phyloP scores from a whole-genome alignment of 2,329 filamentous ascomycete genomes.

The Berkeleyomyces rouxiae region DNA sequence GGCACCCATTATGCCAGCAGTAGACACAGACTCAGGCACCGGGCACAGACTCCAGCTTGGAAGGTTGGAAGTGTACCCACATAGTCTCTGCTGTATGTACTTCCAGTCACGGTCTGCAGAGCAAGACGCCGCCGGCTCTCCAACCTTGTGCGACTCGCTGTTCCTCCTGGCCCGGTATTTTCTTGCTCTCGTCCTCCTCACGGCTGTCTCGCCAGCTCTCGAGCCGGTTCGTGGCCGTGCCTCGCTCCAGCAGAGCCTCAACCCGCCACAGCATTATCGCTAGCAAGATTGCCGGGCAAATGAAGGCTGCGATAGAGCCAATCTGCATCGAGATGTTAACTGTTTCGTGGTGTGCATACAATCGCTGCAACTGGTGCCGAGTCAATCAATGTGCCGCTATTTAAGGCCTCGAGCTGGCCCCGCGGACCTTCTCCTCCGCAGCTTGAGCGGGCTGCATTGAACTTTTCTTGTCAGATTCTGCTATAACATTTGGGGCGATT shows the following conservation, averaged over 20 bases:
- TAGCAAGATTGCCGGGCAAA: too few species aligned
- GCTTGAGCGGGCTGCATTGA: background rate
- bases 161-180: too few species aligned
- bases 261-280: background rate
- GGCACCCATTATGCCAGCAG: background rate
- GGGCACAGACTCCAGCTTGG: background rate
- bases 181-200: too few species aligned
- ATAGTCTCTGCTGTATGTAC: background rate
- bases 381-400: background rate
- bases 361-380: background rate
- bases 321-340: too few species aligned
- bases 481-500: background rate
- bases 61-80: background rate
- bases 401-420: background rate
- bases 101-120: background rate
- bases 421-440: background rate
- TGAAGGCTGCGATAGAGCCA: too few species aligned
- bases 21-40: background rate
- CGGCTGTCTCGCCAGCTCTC: too few species aligned
- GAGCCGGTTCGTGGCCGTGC: too few species aligned
- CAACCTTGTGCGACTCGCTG: too few species aligned
- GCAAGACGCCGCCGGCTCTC: too few species aligned
- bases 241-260: too few species aligned
- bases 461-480: background rate
- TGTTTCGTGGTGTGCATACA: background rate